Percentiles rank a stretch among this genome's conserved stretches.
These are phyloP conservation scores for Alliaria petiolata DNA, from an alignment of 345 rosid genomes.

Conservation along the genomic window DNA sequence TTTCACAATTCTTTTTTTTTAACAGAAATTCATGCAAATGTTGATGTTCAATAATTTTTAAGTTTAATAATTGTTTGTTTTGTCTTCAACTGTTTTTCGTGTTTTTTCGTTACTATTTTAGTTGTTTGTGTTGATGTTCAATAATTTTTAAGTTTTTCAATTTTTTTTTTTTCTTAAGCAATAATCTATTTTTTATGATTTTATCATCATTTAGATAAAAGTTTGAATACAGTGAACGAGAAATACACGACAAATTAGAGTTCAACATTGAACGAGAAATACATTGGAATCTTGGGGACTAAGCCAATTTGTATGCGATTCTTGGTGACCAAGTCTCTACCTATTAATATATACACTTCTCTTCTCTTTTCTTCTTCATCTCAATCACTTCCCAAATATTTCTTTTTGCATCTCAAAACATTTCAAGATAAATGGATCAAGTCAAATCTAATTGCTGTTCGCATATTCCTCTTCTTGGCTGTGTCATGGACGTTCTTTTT, in stretches of 20 bases:
- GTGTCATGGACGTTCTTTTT: slow-evolving; percentile 2
- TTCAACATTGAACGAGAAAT: slow-evolving; percentile 6
- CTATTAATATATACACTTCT: neutral
- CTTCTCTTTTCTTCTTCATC: slow-evolving; percentile 1
- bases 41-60: too few relatives aligned
- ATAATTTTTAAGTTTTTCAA: too few relatives aligned
- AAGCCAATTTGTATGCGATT: neutral
- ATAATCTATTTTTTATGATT: too few relatives aligned
- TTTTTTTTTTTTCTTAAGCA: too few relatives aligned
- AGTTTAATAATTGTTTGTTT: too few relatives aligned
- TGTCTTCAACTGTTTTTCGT: too few relatives aligned
- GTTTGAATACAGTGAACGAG: too few relatives aligned
- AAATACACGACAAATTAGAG: neutral
- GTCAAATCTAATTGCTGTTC: neutral
- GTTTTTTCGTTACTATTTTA: too few relatives aligned
- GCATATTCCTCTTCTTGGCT: slow-evolving; percentile 22
- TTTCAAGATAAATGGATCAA: slow-evolving; percentile 7
- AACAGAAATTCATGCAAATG: too few relatives aligned
- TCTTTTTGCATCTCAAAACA: neutral
- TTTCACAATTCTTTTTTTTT: too few relatives aligned
- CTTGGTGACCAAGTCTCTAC: slow-evolving; percentile 15
- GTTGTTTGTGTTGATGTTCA: too few relatives aligned
- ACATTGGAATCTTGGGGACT: neutral
- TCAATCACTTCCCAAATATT: neutral
- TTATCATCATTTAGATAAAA: too few relatives aligned